Base-by-base conservation (phyloP, 441 rosid species). In the Erodium trifolium region DNA sequence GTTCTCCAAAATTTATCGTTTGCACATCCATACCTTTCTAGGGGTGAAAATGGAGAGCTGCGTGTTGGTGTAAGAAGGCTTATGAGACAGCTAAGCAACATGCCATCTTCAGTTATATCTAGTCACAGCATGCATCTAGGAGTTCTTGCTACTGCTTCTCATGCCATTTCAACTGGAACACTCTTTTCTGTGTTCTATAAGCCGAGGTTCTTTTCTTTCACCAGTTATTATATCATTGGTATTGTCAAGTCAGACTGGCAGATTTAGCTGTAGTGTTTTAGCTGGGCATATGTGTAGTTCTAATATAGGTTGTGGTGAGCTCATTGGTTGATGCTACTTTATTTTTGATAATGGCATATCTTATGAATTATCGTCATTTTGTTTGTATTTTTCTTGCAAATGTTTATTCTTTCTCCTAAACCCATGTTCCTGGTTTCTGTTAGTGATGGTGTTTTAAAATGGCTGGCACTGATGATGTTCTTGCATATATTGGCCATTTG, bases 61-160 rank as follows among this genome's bases (percentile, higher is more conserved):
- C 86, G 99, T 43, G 99, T 95, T 60, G 99, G 99, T 41, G 99
- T 95, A 45, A 91, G 98, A 65, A 90, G 99, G 5, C 97, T 96
- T 23, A 87, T 95, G 98, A 84, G 99, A 79, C 99, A 95, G 68
- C 96, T 86, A 75, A 85, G 86, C 12, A 90, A 84, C 73, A 89
- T 88, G 73, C 99, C 99, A n/a, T 92, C 99, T 39, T 59, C 64
- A 19, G 64, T 95, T 23, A 23, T 23, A 23, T 23, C 27, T 23
- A 23, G 27, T 23, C 27, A 23, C 27, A 23, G 27, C 27, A 23
- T 23, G 27, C 27, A 23, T 23, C 27, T 23, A 23, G 27, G 27
- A 23, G 27, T 23, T 23, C 27, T 95, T 69, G 99, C 99, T 39
- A 92, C 99, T 7, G 99, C 99, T 63, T 89, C 95, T 94, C 99